Evolutionary conservation across 768 basidiomycete species (phyloP), one percentile per base, ranked within the genome.

Genomic region (Lactifluus volemus): DNA sequence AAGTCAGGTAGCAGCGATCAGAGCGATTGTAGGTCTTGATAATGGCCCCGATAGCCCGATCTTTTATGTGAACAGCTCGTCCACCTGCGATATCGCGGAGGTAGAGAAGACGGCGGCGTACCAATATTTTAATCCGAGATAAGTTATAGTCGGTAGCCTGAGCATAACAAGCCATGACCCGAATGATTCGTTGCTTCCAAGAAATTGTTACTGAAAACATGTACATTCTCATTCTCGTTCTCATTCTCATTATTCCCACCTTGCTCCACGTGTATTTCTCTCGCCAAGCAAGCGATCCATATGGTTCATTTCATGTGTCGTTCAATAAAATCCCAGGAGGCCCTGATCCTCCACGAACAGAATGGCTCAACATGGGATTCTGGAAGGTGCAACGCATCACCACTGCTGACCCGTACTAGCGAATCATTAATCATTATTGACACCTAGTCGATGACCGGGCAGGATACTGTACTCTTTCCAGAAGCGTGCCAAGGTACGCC

Each of bases 351-450:
- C 81, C 80, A n/a, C 63, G 60, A 17, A 85, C 84, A 1, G 84
- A 87, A 70, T 86, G 85, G 86, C 70, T 86, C 38, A 86, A 87
- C 70, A 83, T 86, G 81, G 85, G 85, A 4, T 84, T 76, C 62
- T 86, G 84, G 85, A 79, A 79, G 78, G 85, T 83, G 41, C 49
- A 73, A 67, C 38, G 11, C 15, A 41, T 32, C 44, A 50, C 44
- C 32, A 17, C 19, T 25, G 8, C 8, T 41, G 19, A 5, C 9
- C 25, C 11, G 4, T 6, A 25, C 19, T 10, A 12, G 4, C 17
- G 25, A 25, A 25, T 25, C 25, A 25, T 25, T 25, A 25, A 36
- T 29, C n/a, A 11, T 14, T 19, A 42, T 51, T 49, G 47, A 32
- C 21, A 29, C 51, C 54, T 30, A 49, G n/a, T 44, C 21, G 29